Percentiles rank a stretch among this genome's conserved stretches.
Conservation (phyloP, 768 basidiomycete species). For the Pulveroboletus ravenelii region DNA sequence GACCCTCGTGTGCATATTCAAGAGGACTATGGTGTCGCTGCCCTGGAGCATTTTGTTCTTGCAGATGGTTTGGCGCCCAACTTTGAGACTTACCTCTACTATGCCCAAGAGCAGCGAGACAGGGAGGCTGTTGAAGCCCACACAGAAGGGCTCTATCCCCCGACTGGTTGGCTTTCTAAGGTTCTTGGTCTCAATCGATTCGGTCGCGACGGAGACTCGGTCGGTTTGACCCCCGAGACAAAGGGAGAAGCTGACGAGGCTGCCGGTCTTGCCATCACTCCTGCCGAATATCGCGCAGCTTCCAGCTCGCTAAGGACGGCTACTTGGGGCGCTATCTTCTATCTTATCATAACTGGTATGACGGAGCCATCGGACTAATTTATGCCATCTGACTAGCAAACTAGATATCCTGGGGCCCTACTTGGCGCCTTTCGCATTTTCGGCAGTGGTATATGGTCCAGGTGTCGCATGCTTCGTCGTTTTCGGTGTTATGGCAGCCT, state of each 20-base stretch:
- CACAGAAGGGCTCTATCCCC: slow-evolving; percentile 4
- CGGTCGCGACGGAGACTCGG: slow-evolving; percentile 28
- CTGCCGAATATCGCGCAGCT: slow-evolving; percentile 35
- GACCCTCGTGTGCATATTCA: slow-evolving; percentile 15
- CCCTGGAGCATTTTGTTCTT: slow-evolving; percentile 17
- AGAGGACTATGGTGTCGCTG: not conserved
- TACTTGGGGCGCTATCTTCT: slow-evolving; percentile 49
- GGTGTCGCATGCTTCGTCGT: slow-evolving; percentile 33
- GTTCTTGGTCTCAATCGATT: slow-evolving; percentile 21
- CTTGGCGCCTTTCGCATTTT: slow-evolving; percentile 54
- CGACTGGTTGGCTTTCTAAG: slow-evolving; percentile 15
- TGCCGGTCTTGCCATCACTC: slow-evolving; percentile 22
- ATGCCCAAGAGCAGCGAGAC: slow-evolving; percentile 28
- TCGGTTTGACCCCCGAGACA: slow-evolving; percentile 28
- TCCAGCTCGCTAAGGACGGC: slow-evolving; percentile 46
- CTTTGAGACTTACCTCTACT: slow-evolving; percentile 31
- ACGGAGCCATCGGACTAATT: not conserved
- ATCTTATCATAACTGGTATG: slow-evolving; percentile 48
- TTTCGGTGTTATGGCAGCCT: slow-evolving; percentile 40
- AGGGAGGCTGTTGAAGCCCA: slow-evolving; percentile 22
- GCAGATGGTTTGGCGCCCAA: slow-evolving; percentile 24
- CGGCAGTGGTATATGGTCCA: slow-evolving; percentile 59
- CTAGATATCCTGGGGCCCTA: slow-evolving; percentile 57
- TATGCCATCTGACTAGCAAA: not conserved
- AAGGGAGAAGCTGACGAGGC: slow-evolving; percentile 13